Base-by-base conservation (phyloP, 2,329 filamentous ascomycete species). In the Furcasterigmium sp. region DNA sequence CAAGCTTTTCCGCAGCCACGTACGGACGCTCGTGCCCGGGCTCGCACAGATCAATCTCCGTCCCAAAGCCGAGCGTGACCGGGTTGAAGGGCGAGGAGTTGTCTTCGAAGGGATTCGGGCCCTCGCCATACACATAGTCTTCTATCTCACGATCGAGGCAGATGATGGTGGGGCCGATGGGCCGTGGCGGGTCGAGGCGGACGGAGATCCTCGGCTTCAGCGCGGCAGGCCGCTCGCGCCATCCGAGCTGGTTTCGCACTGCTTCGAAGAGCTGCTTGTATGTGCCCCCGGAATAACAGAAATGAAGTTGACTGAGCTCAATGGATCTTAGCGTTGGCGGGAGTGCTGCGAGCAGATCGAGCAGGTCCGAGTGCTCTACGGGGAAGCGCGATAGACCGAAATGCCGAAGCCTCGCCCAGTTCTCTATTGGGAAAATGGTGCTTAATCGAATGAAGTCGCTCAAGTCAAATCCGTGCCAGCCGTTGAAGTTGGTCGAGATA, bases 301-400 rank as follows among this genome's bases (percentile, higher is more conserved):
- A 64, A 3, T 8, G 9, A 1, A 66, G 46, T 11, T 56, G 59
- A 36, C 60, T 65, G 6, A 68, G 48, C 21, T 68, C 55, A 1
- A 66, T 45, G 2, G 57, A 59, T 9, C 52, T 49, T 1, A 65
- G 18, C 1, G 56, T 57, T 0, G 18, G 8, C 4, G 59, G 61
- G 1, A 68, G 39, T 0, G 38, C 42, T 2, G 37, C 30, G 13
- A 68, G 55, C 2, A 64, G 40, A 0, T 48, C 42, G 8, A 66
- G 37, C 0, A 64, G 23, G 26, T 62, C 57, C 2, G 46, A 36
- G 26, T 56, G 45, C 17, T 37, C 41, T 2, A 64, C 54, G 0
- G 55, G 14, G 7, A 60, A 57, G 13, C 46, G 37, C 1, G 51
- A 56, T 2, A 67, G 51, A 2, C 53, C 46, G 46, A 67, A 63